Base-by-base conservation (phyloP, 768 basidiomycete genomes). In the Mycena amicta region DNA sequence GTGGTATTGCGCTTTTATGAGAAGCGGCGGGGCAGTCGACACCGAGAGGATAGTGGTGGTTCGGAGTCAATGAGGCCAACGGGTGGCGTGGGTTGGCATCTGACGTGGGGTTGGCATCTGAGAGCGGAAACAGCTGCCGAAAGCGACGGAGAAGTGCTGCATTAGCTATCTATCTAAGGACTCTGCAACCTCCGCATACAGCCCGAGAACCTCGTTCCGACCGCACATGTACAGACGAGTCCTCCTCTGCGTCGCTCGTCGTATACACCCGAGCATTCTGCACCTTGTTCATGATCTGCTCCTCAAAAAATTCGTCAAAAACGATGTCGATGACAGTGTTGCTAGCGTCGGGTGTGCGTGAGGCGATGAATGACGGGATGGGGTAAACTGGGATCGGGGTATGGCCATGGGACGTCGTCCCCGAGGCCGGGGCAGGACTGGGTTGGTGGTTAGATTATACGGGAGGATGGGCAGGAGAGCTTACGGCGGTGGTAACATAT, bases 231-330 rank as follows among this genome's bases (percentile, higher is more conserved):
- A n/a, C n/a, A n/a, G n/a, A n/a, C n/a, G 55, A 52, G 20, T 64
- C 60, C 56, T 57, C 52, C 1, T 23, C 16, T 41, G 43, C 29
- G 25, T 64, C 62, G 37, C 20, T 49, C n/a, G 39, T 16, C 50
- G 76, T 72, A 58, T 78, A 85, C 13, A 63, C 72, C 62, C 66
- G 70, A 27, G 55, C 62, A 15, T 28, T 73, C 70, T 82, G 78
- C 16, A 80, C 65, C 3, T 27, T 31, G 54, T 86, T 86, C 49
- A 85, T 57, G 30, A 83, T 64, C 55, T 75, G 66, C 30, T 58
- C 61, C 61, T 72, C 66, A 65, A 86, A 79, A 66, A 85, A 86
- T 66, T 79, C 67, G 55, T 80, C 71, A 65, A 86, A 86, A 41
- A 86, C 77, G 25, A 87, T 74, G 60, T 87, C 86, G 61, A 86